These are phyloP conservation scores for Xylaria sp. DNA, from an alignment of 2,329 filamentous ascomycete genomes.

Conservation along the genomic window DNA sequence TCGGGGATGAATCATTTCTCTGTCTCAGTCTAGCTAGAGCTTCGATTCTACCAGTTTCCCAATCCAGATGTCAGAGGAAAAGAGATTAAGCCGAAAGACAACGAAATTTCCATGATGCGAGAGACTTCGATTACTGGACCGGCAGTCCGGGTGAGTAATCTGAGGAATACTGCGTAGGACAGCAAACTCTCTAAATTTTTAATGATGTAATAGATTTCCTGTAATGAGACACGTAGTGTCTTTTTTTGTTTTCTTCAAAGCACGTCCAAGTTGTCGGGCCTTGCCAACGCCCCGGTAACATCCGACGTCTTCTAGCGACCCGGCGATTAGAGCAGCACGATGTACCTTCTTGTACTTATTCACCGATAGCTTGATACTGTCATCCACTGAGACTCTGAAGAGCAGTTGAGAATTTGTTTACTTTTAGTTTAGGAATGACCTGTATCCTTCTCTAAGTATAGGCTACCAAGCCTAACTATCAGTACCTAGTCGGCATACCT, in stretches of 20 bases:
- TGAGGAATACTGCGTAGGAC: no score
- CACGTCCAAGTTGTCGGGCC: background rate
- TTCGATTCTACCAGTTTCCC: background rate
- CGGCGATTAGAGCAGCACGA: background rate
- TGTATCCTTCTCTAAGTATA: background rate
- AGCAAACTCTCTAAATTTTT: no score
- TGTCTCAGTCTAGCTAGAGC: background rate
- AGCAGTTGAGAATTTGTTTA: background rate
- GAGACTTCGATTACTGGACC: background rate
- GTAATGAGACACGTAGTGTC: background rate
- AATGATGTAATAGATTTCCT: background rate
- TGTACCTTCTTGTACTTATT: background rate
- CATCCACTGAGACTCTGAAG: background rate
- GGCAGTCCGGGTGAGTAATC: background rate
- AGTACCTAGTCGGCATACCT: no score
- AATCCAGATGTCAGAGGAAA: background rate
- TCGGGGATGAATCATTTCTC: background rate
- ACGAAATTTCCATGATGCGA: background rate
- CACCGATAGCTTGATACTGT: background rate
- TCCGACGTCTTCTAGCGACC: slow-evolving; percentile 16
- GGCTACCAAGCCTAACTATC: background rate
- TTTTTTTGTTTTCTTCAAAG: no score
- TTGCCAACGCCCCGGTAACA: slow-evolving; percentile 12
- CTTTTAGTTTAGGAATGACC: background rate
- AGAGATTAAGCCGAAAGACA: background rate